A percentile compares a stretch with the other conserved stretches of the same genome.
Conservation (phyloP, 345 rosid genomes). For the Lepidium africanum region DNA sequence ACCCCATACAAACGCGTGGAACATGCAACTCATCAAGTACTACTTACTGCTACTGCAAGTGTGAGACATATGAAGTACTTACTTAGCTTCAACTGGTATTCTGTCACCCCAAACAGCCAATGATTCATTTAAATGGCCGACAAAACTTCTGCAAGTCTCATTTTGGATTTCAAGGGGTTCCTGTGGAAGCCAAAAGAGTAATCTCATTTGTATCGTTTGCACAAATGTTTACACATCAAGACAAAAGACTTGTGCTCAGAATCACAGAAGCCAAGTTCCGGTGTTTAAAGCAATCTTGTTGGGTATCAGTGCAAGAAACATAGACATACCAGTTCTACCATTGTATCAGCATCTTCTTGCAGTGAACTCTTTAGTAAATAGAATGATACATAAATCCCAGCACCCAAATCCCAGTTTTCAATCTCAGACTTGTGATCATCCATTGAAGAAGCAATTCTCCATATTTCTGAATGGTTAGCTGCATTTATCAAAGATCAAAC, state of each 20-base stretch:
- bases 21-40: not conserved
- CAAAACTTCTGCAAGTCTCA: slow-evolving; percentile 53
- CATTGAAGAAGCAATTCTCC: slow-evolving; percentile 75
- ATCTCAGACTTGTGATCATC: slow-evolving; percentile 89
- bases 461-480: slow-evolving; percentile 67
- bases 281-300: not conserved
- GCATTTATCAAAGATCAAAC: slow-evolving; percentile 24
- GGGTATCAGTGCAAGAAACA: not conserved
- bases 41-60: not conserved
- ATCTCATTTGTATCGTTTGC: not conserved
- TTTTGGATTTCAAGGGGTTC: slow-evolving; percentile 61
- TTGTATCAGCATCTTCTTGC: slow-evolving; percentile 40
- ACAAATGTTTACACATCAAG: not conserved
- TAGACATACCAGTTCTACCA: slow-evolving; percentile 51
- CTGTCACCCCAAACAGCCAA: slow-evolving; percentile 57
- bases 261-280: not conserved
- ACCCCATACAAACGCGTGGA: not conserved
- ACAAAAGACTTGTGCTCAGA: not conserved
- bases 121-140: slow-evolving; percentile 56
- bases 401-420: slow-evolving; percentile 96
- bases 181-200: slow-evolving; percentile 37
- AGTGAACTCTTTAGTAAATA: slow-evolving; percentile 60
- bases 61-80: slow-evolving; percentile 17
- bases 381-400: slow-evolving; percentile 72
- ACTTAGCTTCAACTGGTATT: slow-evolving; percentile 77